Conservation (phyloP, 306 rosid genomes). For the Calophaca sinica region DNA sequence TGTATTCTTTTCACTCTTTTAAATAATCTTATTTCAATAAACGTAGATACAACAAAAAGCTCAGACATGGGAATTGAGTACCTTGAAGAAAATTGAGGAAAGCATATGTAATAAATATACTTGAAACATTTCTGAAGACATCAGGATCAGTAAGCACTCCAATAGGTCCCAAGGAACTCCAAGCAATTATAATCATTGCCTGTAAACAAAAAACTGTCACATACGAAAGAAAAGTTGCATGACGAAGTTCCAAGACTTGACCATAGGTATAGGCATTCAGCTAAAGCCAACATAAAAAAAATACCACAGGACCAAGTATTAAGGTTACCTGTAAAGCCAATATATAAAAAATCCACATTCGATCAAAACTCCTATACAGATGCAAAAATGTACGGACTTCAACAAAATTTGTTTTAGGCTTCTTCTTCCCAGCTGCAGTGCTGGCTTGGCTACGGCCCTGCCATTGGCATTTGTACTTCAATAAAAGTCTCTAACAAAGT, state of each 20-base stretch:
- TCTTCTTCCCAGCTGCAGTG: slow-evolving; percentile 72
- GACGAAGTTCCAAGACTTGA: slow-evolving; percentile 25
- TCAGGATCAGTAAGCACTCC: slow-evolving; percentile 68
- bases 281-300: slow-evolving; percentile 71
- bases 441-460: slow-evolving; percentile 67
- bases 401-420: slow-evolving; percentile 94
- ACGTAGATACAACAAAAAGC: slow-evolving; percentile 17
- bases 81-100: slow-evolving; percentile 95
- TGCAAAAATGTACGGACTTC: slow-evolving; percentile 95
- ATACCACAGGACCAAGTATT: slow-evolving; percentile 29
- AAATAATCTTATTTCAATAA: slow-evolving; percentile 5
- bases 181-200: slow-evolving; percentile 94
- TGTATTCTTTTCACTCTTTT: slow-evolving; percentile 3
- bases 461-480: slow-evolving; percentile 46
- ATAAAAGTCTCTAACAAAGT: slow-evolving; percentile 38
- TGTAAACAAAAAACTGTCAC: slow-evolving; percentile 51
- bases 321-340: slow-evolving; percentile 89
- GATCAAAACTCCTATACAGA: slow-evolving; percentile 93
- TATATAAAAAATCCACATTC: slow-evolving; percentile 98
- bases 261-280: slow-evolving; percentile 37
- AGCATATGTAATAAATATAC: slow-evolving; percentile 87
- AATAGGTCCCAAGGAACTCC: slow-evolving; percentile 84
- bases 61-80: slow-evolving; percentile 40
- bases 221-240: slow-evolving; percentile 24
- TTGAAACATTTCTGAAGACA: slow-evolving; percentile 82